Evolutionary conservation across 2,329 filamentous ascomycete species (phyloP), one percentile per base, ranked within the genome.

Genomic region (Leptographium lundbergii): DNA sequence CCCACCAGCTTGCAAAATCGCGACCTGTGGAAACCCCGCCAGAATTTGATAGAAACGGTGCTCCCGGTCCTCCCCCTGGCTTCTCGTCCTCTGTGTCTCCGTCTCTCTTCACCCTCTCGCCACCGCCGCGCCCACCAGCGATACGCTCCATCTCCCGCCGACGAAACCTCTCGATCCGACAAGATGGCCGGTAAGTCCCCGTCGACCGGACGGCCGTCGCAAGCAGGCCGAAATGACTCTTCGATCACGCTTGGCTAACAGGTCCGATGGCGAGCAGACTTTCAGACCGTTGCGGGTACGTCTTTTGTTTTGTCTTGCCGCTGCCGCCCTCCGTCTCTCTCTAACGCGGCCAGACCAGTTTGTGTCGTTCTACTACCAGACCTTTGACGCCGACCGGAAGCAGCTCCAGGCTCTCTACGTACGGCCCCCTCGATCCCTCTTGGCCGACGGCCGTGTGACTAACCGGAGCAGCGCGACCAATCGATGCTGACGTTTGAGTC

Each of bases 401-500:
- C 67, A 71, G 57, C 81, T 96, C 51, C 74, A 73, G 17, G 69
- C 75, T 62, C 89, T 96, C 76, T 97, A 96, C 79, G 92, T 96
- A n/a, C 19, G 57, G 17, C 5, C 19, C 14, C 17, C 51, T 34
- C 27, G 67, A 59, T 10, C 9, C 2, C 29, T 56, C 22, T 47
- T 27, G 32, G 11, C 39, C 25, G 32, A 17, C 32, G 22, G 17
- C 36, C 17, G 1, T 29, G 4, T 29, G 27, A 45, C 29, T 17
- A 47, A 45, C 25, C 5, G 14, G 17, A 10, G 34, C 66, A 96
- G 90, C 84, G 88, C 68, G 81, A 87, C 5, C 73, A 86, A 62
- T 97, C 94, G 55, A 95, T 96, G 88, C 80, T 97, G 74, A 96
- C 92, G 56, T 97, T 96, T 69, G 90, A 97, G 81, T 85, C 80